Conservation (phyloP, 352 stramenopile genomes). For the Phytophthora litchii region DNA sequence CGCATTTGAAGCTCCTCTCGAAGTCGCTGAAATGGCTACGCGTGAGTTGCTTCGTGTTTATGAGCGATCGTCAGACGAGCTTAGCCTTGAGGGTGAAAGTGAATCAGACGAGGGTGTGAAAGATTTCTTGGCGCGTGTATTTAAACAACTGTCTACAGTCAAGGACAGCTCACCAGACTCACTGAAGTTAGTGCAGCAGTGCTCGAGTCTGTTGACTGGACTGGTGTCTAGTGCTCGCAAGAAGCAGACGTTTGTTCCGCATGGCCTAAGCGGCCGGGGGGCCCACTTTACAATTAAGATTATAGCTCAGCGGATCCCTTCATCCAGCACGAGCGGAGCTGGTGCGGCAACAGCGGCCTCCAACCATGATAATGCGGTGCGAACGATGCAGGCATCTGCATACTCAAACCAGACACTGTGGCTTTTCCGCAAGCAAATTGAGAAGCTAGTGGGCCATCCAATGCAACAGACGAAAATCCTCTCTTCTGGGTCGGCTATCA, state of each 20-base stretch:
- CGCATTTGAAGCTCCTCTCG: constrained; percentile 76
- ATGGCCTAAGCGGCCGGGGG: constrained; percentile 74
- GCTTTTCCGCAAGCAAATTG: constrained; percentile 76
- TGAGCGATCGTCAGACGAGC: constrained; percentile 54
- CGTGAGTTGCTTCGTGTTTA: constrained; percentile 84
- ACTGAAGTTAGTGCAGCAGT: constrained; percentile 80
- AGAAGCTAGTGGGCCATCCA: constrained; percentile 71
- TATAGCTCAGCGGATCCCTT: constrained; percentile 78
- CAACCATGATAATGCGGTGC: constrained; percentile 58
- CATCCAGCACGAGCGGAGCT: constrained; percentile 38
- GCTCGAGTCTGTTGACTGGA: constrained; percentile 70
- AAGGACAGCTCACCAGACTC: constrained; percentile 52
- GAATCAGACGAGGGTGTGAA: constrained; percentile 50
- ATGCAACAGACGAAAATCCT: constrained; percentile 87
- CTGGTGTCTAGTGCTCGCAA: constrained; percentile 61
- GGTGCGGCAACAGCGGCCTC: constrained; percentile 21
- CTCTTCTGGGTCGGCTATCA: constrained; percentile 63
- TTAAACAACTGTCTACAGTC: constrained; percentile 67
- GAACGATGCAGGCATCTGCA: constrained; percentile 59
- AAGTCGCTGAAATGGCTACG: constrained; percentile 81
- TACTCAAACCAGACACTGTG: constrained; percentile 84
- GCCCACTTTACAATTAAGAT: constrained; percentile 83
- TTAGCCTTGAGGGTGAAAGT: constrained; percentile 9
- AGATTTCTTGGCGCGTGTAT: constrained; percentile 85
- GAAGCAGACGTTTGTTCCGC: constrained; percentile 59